Base-by-base conservation (phyloP, 495 filamentous ascomycete species). In the Tuber microsphaerosporum region DNA sequence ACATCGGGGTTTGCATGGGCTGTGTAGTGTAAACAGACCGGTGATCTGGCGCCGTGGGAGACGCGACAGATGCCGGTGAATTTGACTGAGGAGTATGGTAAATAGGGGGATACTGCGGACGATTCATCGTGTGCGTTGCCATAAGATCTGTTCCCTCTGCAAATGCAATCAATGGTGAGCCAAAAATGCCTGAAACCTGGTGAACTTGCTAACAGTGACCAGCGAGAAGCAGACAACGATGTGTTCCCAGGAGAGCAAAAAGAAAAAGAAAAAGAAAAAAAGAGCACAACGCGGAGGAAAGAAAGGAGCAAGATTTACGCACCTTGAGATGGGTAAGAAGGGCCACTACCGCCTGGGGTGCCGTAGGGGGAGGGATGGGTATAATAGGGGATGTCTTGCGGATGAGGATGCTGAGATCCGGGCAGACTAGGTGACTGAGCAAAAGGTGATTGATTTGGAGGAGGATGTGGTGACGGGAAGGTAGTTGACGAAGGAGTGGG, bases 11-110 rank as follows among this genome's bases (percentile, higher is more conserved):
- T 85, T 93, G 92, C 78, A 91, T 90, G 0, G 92, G 85, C 48
- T 93, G 92, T 77, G 93, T 92, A 22, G 89, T 90, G 84, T 97
- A 98, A 77, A 97, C 87, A 77, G 87, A 89, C 77, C 95, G 88
- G 70, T 93, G 94, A 79, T 99, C 95, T 81, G 97, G 93, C 37
- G 88, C 88, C 70, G 94, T 93, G 8, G 92, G 91, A 26, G 95
- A 97, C 73, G 94, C 91, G 76, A 97, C 94, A 74, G 95, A 97
- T n/a, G 93, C 92, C 48, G 95, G 95, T 37, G 95, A 97, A 84
- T 93, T 96, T 41, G 94, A 97, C 85, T 97, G 93, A 22, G 94
- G 94, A 4, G 94, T 97, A 82, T 97, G 93, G 82, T 99, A 97
- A 76, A 97, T 97, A 42, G 94, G 93, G 39, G 94, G 94, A 77